Conservation (phyloP, 1,139 yeast species). For the Arxiozyma heterogenica region DNA sequence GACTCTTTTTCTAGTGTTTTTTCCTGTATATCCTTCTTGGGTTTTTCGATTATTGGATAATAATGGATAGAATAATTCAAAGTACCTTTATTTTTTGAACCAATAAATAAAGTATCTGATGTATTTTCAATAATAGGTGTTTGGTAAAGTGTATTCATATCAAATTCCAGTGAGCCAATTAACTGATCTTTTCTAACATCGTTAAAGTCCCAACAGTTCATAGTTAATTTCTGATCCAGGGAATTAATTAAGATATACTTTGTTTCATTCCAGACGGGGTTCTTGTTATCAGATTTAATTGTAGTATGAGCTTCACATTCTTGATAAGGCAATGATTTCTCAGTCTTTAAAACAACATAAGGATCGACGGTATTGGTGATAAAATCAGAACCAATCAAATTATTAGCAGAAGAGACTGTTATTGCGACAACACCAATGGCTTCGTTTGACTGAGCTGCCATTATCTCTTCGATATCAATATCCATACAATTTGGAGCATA, state of each 20-base stretch:
- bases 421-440: conserved; percentile 62
- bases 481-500: conserved; percentile 79
- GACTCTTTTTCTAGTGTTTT: conserved; percentile 4
- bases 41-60: conserved; percentile 42
- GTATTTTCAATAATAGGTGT: conserved; percentile 32
- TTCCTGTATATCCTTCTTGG: conserved; percentile 5
- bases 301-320: conserved; percentile 43
- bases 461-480: conserved; percentile 59
- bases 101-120: conserved; percentile 32
- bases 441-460: conserved; percentile 55
- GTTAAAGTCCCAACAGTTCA: conserved; percentile 46
- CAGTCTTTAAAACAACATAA: conserved; percentile 43
- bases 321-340: conserved; percentile 33
- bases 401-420: conserved; percentile 45
- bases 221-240: conserved; percentile 48
- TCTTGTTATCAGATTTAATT: conserved; percentile 44
- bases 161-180: conserved; percentile 49
- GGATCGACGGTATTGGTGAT: conserved; percentile 48
- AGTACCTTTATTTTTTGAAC: conserved; percentile 53
- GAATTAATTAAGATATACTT: conserved; percentile 49
- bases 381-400: conserved; percentile 38
- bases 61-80: conserved; percentile 55
- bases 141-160: conserved; percentile 52
- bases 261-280: conserved; percentile 60
- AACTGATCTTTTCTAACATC: conserved; percentile 48